Evolutionary conservation across 2,329 filamentous ascomycete genomes (phyloP).

Genomic region (Didymellaceae sp.): DNA sequence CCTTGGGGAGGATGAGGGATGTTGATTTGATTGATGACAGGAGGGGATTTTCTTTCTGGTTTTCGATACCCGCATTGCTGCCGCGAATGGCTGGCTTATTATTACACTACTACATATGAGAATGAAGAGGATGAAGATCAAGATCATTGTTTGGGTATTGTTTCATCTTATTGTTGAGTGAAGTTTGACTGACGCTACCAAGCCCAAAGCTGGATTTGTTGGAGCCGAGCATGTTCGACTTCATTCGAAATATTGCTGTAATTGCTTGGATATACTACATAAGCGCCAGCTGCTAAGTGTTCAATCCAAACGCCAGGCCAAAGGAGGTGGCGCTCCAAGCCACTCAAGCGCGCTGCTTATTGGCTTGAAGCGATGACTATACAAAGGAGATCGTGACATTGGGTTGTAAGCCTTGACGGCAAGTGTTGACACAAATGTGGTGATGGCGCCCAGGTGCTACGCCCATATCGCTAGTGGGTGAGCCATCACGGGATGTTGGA

Average conservation of each 20-base stretch:
- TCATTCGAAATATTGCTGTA: too few relatives aligned
- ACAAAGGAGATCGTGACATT: neutral
- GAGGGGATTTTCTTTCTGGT: slow-evolving; percentile 7
- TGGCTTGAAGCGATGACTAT: neutral
- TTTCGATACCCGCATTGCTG: slow-evolving; percentile 16
- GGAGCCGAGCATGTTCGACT: too few relatives aligned
- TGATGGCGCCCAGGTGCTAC: neutral
- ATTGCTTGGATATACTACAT: neutral
- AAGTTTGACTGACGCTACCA: neutral
- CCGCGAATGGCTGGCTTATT: neutral
- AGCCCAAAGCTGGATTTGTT: neutral
- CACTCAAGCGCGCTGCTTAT: neutral
- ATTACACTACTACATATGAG: neutral
- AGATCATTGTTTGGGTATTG: too few relatives aligned
- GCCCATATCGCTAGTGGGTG: neutral
- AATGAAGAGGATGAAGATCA: neutral
- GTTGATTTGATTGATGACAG: neutral
- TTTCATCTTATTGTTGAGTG: neutral
- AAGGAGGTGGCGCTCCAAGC: neutral
- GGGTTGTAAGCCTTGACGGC: too few relatives aligned
- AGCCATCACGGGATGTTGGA: neutral
- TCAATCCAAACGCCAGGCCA: slow-evolving; percentile 4
- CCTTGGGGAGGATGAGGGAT: neutral
- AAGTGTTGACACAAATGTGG: too few relatives aligned
- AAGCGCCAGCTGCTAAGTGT: neutral